phyloP scores from a whole-genome alignment of 2,329 filamentous ascomycete genomes.

The Chrysosphaeria jannelii region DNA sequence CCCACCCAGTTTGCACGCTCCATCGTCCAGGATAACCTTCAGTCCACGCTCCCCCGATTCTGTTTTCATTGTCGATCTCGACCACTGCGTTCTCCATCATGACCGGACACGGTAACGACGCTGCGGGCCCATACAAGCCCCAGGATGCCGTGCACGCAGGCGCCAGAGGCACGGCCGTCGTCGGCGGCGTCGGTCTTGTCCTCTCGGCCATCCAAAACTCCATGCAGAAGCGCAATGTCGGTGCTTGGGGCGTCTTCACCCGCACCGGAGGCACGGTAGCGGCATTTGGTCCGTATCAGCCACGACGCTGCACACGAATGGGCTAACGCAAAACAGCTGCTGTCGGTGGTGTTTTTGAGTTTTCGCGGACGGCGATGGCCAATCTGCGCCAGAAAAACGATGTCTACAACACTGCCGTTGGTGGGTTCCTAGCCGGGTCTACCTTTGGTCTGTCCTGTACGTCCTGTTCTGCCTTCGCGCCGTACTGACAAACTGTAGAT shows the following conservation, averaged over 20 bases:
- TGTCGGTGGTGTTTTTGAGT: conserved; percentile 47
- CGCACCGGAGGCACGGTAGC: conserved; percentile 43
- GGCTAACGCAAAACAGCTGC: conserved; percentile 20
- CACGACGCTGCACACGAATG: neutral
- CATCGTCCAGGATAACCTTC: neutral
- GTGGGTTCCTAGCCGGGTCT: conserved; percentile 46
- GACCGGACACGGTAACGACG: conserved; percentile 5
- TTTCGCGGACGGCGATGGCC: conserved; percentile 44
- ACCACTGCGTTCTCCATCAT: too few relatives aligned
- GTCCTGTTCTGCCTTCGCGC: conserved; percentile 6
- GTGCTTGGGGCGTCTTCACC: conserved; percentile 52
- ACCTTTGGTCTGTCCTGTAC: conserved; percentile 44
- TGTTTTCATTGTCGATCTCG: too few relatives aligned
- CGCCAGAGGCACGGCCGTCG: conserved; percentile 21
- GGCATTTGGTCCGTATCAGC: conserved; percentile 22
- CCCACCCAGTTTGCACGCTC: neutral
- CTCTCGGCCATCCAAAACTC: conserved; percentile 44
- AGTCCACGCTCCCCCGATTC: conserved; percentile 3
- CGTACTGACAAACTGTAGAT: conserved; percentile 10
- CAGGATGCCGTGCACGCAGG: conserved; percentile 27
- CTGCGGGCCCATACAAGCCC: conserved; percentile 8
- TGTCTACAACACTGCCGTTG: conserved; percentile 40
- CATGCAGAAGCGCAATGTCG: conserved; percentile 53
- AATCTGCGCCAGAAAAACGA: conserved; percentile 74
- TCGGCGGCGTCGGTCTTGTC: conserved; percentile 26